Evolutionary conservation across 345 rosid genomes (phyloP), one percentile per base, ranked within the genome.

Genomic region (Mangifera indica): DNA sequence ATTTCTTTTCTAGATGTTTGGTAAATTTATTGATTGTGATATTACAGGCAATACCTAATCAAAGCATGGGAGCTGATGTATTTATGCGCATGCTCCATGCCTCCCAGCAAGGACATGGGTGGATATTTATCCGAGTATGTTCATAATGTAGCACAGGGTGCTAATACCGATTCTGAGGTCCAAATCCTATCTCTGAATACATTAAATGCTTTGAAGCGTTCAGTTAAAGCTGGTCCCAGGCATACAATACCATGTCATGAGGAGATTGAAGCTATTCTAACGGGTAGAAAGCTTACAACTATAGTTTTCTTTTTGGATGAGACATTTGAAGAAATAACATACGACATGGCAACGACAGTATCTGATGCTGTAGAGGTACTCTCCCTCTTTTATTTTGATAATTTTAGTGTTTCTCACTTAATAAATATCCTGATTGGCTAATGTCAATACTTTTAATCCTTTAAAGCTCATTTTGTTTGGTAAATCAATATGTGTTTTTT

Each of bases 351-450:
- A 72, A 91, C 98, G 24, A 91, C 99, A 29, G 94, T 91, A 57
- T 81, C 94, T 60, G 99, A 95, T 88, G 93, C 97, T 77, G 98
- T 95, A 63, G 98, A 92, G 99, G 99, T 95, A 87, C 73, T 66
- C 53, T 24, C n/a, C 15, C 66, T 53, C 46, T 1, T 51, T n/a
- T 22, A 60, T 13, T 66, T 66, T 15, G 29, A 20, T 53, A 58
- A 37, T 44, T 10, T 13, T 56, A 11, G 17, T 8, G 11, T 49
- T 42, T 57, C 22, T 56, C 56, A 17, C 7, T 55, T 68, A 37
- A 14, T 44, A 25, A 57, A 44, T 46, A 21, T 55, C 15, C 14
- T 37, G 8, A 13, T 55, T 56, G 8, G 29, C 20, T 21, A 68
- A 37, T 69, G 51, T 49, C 1, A 14, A 26, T 34, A 42, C 34